These are phyloP conservation scores for Aaosphaeria arxii DNA, from an alignment of 2,329 filamentous ascomycete species.

Conservation along the genomic window DNA sequence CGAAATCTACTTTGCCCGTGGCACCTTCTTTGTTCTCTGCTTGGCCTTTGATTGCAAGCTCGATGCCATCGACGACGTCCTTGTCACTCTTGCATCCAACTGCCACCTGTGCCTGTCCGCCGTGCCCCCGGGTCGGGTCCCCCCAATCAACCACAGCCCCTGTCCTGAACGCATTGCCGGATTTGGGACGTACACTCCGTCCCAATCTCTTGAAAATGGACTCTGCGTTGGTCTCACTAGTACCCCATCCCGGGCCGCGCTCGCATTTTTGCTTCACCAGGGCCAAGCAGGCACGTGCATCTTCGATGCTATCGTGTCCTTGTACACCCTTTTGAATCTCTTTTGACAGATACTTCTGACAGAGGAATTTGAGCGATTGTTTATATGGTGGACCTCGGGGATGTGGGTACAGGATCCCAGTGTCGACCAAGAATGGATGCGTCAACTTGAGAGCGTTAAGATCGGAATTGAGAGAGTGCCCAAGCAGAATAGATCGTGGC, in stretches of 20 bases:
- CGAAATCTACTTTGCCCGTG: constrained; percentile 56
- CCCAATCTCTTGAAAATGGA: constrained; percentile 83
- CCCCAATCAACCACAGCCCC: constrained; percentile 89
- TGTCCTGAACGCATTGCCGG: constrained; percentile 44
- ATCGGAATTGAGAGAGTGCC: constrained; percentile 80
- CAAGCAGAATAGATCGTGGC: constrained; percentile 70
- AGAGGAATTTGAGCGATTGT: constrained; percentile 84
- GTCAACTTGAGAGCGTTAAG: constrained; percentile 80
- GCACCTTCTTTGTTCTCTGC: constrained; percentile 42
- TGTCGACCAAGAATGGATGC: constrained; percentile 93
- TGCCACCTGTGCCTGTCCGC: constrained; percentile 53
- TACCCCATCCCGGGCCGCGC: constrained; percentile 83
- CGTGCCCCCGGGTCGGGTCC: constrained; percentile 64
- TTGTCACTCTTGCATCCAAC: constrained; percentile 58
- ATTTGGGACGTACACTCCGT: constrained; percentile 50
- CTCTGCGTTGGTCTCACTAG: constrained; percentile 73
- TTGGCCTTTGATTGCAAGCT: constrained; percentile 51
- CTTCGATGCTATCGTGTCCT: constrained; percentile 91
- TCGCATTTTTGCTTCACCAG: constrained; percentile 95
- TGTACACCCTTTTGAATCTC: constrained; percentile 80
- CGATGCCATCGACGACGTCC: constrained; percentile 56
- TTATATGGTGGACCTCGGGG: constrained; percentile 86
- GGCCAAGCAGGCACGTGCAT: constrained; percentile 86
- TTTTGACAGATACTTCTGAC: constrained; percentile 78
- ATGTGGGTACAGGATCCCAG: constrained; percentile 84